Evolutionary conservation across 1,139 yeast species (phyloP), one percentile per base, ranked within the genome.

Genomic region (Yamadazyma kanchanaburiensis): DNA sequence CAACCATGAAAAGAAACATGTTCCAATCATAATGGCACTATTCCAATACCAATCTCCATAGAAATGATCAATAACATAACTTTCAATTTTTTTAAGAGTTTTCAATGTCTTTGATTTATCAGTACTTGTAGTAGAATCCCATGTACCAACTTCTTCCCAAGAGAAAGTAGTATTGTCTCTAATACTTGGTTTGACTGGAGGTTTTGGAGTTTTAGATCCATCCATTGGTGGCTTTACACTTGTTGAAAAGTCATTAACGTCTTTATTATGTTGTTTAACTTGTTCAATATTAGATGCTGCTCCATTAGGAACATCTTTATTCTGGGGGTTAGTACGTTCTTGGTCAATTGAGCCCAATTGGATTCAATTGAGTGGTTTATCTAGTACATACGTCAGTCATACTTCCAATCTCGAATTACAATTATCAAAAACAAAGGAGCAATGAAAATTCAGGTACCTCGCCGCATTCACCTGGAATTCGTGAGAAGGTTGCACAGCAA

Each of bases 31-130:
- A 21, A 80, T 49, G 1, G 77, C 69, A 22, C 77, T 68, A 57
- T 83, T 83, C 74, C 79, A 77, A 55, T 79, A 82, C 70, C 81
- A 70, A 50, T 84, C 94, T 13, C 81, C 76, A 44, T 70, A 77
- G 46, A 80, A 80, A 36, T 73, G 81, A 53, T 83, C 89, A 32
- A 67, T 50, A 21, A 84, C 75, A 42, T 80, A 83, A n/a, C 70
- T 60, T 48, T 76, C 79, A 23, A 81, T 49, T 17, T 43, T 39
- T 33, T 55, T 58, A 27, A 59, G 35, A 15, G 40, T 39, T 21
- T 48, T 37, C 38, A 64, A 50, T 8, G 58, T 42, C 11, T 46
- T 35, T 21, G 31, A 26, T 35, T 66, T 67, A 35, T 63, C 66
- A 4, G 30, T 19, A 22, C 22, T 20, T 6, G 40, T 37, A 8